Percentiles rank a stretch among this genome's conserved stretches.
Evolutionary conservation across 768 basidiomycete species (phyloP).

Genomic region (Trametes cubensis): DNA sequence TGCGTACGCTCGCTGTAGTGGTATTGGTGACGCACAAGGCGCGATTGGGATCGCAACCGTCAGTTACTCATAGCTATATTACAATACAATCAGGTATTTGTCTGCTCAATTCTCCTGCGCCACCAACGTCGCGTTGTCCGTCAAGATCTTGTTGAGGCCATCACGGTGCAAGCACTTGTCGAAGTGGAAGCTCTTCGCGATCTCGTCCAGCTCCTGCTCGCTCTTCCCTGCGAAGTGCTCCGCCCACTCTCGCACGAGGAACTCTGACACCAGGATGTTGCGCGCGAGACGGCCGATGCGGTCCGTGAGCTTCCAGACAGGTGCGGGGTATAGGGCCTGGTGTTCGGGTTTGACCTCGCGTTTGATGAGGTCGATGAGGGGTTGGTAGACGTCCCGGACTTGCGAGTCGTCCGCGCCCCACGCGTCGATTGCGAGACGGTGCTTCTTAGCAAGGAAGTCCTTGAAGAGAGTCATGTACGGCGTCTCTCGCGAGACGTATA

Average conservation of each 20-base stretch:
- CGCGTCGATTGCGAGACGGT: slow-evolving; percentile 73
- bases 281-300: slow-evolving; percentile 63
- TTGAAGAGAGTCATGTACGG: slow-evolving; percentile 72
- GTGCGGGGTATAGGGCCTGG: slow-evolving; percentile 61
- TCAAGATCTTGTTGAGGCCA: slow-evolving; percentile 47
- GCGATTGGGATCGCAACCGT: too few relatives aligned
- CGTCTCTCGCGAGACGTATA: slow-evolving; percentile 66
- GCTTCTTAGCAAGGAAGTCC: slow-evolving; percentile 75
- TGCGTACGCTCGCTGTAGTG: too few relatives aligned
- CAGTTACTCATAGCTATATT: neutral
- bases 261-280: slow-evolving; percentile 71
- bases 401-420: slow-evolving; percentile 72
- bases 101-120: slow-evolving; percentile 13
- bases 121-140: slow-evolving; percentile 32
- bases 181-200: slow-evolving; percentile 77
- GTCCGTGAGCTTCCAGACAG: slow-evolving; percentile 61
- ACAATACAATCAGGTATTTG: neutral
- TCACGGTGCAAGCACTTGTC: slow-evolving; percentile 70
- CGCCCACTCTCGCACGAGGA: slow-evolving; percentile 73
- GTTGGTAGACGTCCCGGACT: slow-evolving; percentile 63
- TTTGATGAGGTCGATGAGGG: slow-evolving; percentile 63
- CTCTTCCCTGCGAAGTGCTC: slow-evolving; percentile 64
- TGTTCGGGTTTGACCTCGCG: slow-evolving; percentile 53
- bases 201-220: slow-evolving; percentile 63
- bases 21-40: too few relatives aligned